These are phyloP conservation scores for Lachnellula cervina DNA, from an alignment of 2,329 filamentous ascomycete genomes.

Conservation along the genomic window DNA sequence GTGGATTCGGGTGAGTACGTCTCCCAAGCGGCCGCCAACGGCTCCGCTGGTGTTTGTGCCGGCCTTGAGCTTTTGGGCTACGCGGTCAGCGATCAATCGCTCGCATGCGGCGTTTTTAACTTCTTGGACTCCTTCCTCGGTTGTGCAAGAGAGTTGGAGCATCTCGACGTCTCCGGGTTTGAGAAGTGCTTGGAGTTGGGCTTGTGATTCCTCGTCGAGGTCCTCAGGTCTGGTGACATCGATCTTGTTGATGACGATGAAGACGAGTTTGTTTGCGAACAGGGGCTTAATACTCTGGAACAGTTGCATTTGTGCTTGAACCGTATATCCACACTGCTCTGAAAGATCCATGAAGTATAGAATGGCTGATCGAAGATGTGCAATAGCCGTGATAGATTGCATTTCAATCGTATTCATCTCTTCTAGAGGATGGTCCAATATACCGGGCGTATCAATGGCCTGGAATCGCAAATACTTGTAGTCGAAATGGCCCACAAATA, in stretches of 20 bases:
- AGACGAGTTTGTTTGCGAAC: slow-evolving; percentile 96
- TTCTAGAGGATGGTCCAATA: slow-evolving; percentile 92
- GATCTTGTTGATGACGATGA: slow-evolving; percentile 97
- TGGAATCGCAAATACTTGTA: slow-evolving; percentile 90
- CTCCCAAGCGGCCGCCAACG: slow-evolving; percentile 75
- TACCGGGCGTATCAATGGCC: slow-evolving; percentile 97
- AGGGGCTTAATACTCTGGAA: slow-evolving; percentile 96
- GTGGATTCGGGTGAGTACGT: slow-evolving; percentile 91
- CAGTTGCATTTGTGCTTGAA: slow-evolving; percentile 86
- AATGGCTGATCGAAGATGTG: slow-evolving; percentile 90
- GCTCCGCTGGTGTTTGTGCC: slow-evolving; percentile 72
- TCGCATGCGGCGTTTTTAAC: slow-evolving; percentile 96
- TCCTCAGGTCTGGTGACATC: slow-evolving; percentile 86
- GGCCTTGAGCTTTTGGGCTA: slow-evolving; percentile 93
- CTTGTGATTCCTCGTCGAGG: slow-evolving; percentile 71
- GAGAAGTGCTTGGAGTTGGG: slow-evolving; percentile 71
- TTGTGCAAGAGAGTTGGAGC: slow-evolving; percentile 90
- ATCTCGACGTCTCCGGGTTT: slow-evolving; percentile 89
- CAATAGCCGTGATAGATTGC: slow-evolving; percentile 97
- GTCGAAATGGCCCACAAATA: slow-evolving; percentile 97
- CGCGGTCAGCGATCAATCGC: slow-evolving; percentile 84
- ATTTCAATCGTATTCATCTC: slow-evolving; percentile 99
- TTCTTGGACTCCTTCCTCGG: slow-evolving; percentile 86
- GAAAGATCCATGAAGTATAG: slow-evolving; percentile 98
- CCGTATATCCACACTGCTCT: slow-evolving; percentile 93